Percentiles rank a stretch among this genome's conserved stretches.
Evolutionary conservation across 2,329 filamentous ascomycete species (phyloP).

Genomic region (Neopestalotiopsis sp.): DNA sequence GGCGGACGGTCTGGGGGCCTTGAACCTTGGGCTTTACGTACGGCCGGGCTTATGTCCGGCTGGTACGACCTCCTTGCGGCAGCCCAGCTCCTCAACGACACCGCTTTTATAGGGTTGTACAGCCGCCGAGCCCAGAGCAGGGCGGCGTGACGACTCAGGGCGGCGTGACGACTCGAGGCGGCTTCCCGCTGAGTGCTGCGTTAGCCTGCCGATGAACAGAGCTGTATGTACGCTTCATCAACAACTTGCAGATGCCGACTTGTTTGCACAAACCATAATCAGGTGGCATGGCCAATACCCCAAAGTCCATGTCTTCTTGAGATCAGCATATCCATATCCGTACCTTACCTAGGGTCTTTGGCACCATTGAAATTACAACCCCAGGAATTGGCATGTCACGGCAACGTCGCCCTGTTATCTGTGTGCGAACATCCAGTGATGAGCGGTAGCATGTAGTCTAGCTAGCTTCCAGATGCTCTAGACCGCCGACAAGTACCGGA

Average conservation of each 20-base stretch:
- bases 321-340: too few relatives aligned
- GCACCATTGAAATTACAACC: too few relatives aligned
- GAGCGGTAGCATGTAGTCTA: neutral
- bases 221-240: neutral
- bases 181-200: conserved; percentile 1
- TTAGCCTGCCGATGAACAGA: neutral
- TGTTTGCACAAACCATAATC: neutral
- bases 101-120: conserved; percentile 5
- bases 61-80: neutral
- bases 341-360: neutral
- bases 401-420: too few relatives aligned
- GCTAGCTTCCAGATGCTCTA: conserved; percentile 18
- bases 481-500: conserved; percentile 7
- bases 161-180: conserved; percentile 5
- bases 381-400: too few relatives aligned
- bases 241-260: conserved; percentile 8
- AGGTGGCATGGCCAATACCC: neutral
- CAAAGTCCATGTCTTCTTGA: too few relatives aligned
- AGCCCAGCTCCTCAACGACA: conserved; percentile 5
- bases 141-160: conserved; percentile 1
- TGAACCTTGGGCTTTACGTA: neutral
- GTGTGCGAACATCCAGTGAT: conserved; percentile 5
- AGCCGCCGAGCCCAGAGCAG: neutral
- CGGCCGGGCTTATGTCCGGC: neutral
- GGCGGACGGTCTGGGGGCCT: neutral